Conservation (phyloP, 2,329 filamentous ascomycete genomes). For the Hypoxylon sp. region DNA sequence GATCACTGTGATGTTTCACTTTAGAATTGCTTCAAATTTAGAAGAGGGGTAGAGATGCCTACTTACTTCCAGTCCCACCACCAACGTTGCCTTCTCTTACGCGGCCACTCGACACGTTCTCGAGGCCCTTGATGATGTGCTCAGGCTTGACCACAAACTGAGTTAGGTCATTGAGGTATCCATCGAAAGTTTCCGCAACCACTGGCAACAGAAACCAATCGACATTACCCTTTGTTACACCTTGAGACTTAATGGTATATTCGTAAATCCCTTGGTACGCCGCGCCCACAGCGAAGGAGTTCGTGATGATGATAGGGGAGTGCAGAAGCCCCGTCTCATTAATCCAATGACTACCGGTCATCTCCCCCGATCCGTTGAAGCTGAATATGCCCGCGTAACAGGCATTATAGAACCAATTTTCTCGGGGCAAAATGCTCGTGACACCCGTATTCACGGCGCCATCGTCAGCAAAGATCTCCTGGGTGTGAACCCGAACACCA, state of each 20-base stretch:
- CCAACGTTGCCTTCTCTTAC: conserved; percentile 75
- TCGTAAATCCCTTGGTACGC: conserved; percentile 72
- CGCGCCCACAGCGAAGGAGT: conserved; percentile 69
- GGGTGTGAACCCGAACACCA: conserved; percentile 63
- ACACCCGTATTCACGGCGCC: conserved; percentile 64
- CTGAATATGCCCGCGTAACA: conserved; percentile 68
- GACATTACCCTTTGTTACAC: conserved; percentile 59
- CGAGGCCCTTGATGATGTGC: conserved; percentile 69
- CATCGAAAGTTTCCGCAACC: conserved; percentile 75
- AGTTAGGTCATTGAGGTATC: conserved; percentile 70
- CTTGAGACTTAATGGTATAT: conserved; percentile 64
- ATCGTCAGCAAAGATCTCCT: conserved; percentile 58
- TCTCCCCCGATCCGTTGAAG: conserved; percentile 75
- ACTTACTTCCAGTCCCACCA: conserved; percentile 71
- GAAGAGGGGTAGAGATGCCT: neutral
- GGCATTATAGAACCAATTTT: conserved; percentile 61
- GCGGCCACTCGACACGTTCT: conserved; percentile 62
- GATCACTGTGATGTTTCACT: conserved; percentile 63
- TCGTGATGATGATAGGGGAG: conserved; percentile 73
- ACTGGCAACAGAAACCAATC: conserved; percentile 71
- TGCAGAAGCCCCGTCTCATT: conserved; percentile 72
- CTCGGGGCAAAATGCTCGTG: conserved; percentile 64
- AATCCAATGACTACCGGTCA: conserved; percentile 74
- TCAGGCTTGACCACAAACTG: conserved; percentile 68
- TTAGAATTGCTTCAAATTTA: neutral